Conservation (phyloP, 2,329 filamentous ascomycete species). For the Diaporthe longicolla region DNA sequence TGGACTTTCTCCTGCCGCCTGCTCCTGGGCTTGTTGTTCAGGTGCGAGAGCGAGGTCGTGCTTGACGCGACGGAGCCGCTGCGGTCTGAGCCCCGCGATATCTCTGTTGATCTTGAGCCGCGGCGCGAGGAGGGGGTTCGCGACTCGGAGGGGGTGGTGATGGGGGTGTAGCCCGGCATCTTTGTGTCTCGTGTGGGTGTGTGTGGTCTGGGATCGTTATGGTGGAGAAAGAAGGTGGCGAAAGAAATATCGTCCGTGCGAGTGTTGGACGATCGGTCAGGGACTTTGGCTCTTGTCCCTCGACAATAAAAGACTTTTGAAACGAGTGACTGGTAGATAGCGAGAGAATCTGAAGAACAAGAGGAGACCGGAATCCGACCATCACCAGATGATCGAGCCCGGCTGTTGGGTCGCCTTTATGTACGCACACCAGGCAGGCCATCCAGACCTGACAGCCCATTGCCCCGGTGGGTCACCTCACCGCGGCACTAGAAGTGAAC, state of each 20-base stretch:
- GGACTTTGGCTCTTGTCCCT: neutral
- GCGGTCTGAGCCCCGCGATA: neutral
- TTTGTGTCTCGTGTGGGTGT: neutral
- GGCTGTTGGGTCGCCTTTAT: slow-evolving; percentile 7
- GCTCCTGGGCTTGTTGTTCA: neutral
- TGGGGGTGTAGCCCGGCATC: neutral
- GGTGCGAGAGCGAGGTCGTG: neutral
- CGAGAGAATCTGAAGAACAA: neutral
- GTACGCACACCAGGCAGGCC: neutral
- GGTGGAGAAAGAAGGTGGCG: neutral
- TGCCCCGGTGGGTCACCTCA: neutral
- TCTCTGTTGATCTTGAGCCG: slow-evolving; percentile 7
- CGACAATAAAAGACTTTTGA: neutral
- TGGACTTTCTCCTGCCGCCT: slow-evolving; percentile 1
- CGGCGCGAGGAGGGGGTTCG: slow-evolving; percentile 22
- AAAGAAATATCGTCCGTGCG: neutral
- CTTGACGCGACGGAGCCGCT: neutral
- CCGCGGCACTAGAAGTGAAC: neutral
- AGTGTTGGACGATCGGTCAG: neutral
- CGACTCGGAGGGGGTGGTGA: neutral
- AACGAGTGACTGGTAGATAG: neutral
- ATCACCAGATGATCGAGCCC: neutral
- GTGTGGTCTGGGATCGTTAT: neutral
- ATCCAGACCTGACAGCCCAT: neutral
- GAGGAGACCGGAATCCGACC: neutral